phyloP scores from a whole-genome alignment of 148 eudicot species.

The Rhododendron vialii region DNA sequence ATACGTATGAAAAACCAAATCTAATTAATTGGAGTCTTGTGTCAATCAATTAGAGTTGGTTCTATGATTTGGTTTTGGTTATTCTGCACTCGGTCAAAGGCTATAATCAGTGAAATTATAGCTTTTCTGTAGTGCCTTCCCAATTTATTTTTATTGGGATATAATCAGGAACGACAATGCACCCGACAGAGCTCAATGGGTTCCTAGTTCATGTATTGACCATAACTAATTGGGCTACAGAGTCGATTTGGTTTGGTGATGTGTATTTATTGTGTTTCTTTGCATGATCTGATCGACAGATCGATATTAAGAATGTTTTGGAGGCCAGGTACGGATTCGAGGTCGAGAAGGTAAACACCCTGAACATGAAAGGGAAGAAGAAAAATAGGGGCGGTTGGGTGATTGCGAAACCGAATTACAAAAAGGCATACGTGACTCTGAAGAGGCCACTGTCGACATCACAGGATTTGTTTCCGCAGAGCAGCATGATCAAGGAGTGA shows the following conservation, averaged over 20 bases:
- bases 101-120: not conserved
- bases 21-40: not conserved
- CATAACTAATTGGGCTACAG: not conserved
- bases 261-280: not conserved
- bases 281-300: slow-evolving; percentile 23
- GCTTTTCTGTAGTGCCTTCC: not conserved
- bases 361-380: slow-evolving; percentile 95
- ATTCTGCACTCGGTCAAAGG: not conserved
- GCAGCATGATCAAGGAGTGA: slow-evolving; percentile 45
- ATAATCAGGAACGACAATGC: not conserved
- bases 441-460: slow-evolving; percentile 59
- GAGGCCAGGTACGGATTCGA: slow-evolving; percentile 86
- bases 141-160: not conserved
- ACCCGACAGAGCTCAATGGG: not conserved
- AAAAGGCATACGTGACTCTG: slow-evolving; percentile 80
- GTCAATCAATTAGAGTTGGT: not conserved
- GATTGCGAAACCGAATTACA: slow-evolving; percentile 75
- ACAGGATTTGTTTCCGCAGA: slow-evolving; percentile 68
- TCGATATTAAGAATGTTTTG: slow-evolving; percentile 78
- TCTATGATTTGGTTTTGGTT: not conserved
- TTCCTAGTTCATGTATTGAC: not conserved
- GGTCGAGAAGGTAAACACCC: slow-evolving; percentile 71
- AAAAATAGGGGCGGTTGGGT: slow-evolving; percentile 79
- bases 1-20: not conserved
- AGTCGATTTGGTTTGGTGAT: not conserved